Evolutionary conservation across 805 yeast species (phyloP).

Genomic region (Cyberlindnera maritima): DNA sequence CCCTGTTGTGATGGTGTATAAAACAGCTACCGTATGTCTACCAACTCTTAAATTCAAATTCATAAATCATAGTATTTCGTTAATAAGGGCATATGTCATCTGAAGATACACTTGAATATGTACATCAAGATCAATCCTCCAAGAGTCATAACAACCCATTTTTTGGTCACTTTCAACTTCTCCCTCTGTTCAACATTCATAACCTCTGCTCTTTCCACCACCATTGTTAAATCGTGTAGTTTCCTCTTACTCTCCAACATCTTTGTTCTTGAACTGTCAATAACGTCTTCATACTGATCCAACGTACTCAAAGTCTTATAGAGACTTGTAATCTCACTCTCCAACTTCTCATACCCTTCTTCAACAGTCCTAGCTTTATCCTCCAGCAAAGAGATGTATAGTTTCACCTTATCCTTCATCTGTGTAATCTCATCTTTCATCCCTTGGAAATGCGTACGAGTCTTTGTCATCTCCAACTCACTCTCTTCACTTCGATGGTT

Average conservation of each 20-base stretch:
- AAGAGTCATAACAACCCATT: background rate
- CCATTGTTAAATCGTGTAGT: slow-evolving; percentile 10
- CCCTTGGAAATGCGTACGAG: slow-evolving; percentile 4
- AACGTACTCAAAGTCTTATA: slow-evolving; percentile 11
- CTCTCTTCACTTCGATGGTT: slow-evolving; percentile 11
- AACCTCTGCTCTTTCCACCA: slow-evolving; percentile 15
- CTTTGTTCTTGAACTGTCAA: slow-evolving; percentile 10
- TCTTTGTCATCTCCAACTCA: slow-evolving; percentile 3
- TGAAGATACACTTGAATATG: background rate
- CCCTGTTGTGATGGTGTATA: slow-evolving; percentile 6
- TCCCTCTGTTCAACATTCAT: slow-evolving; percentile 5
- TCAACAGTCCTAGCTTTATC: slow-evolving; percentile 3
- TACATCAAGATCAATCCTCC: background rate
- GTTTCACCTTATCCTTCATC: slow-evolving; percentile 4
- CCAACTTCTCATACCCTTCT: slow-evolving; percentile 7
- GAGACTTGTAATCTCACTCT: slow-evolving; percentile 10
- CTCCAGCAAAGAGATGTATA: slow-evolving; percentile 1
- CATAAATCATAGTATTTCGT: too few species aligned
- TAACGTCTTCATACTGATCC: slow-evolving; percentile 11
- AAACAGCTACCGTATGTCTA: too few species aligned
- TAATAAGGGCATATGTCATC: background rate
- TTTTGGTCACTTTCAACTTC: slow-evolving; percentile 3
- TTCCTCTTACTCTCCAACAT: slow-evolving; percentile 14
- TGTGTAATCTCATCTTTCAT: slow-evolving; percentile 8
- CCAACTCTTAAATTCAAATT: too few species aligned